Evolutionary conservation across 164 flowering plant species (phyloP), one percentile per base, ranked within the genome.

Genomic region (Kingdonia uniflora): DNA sequence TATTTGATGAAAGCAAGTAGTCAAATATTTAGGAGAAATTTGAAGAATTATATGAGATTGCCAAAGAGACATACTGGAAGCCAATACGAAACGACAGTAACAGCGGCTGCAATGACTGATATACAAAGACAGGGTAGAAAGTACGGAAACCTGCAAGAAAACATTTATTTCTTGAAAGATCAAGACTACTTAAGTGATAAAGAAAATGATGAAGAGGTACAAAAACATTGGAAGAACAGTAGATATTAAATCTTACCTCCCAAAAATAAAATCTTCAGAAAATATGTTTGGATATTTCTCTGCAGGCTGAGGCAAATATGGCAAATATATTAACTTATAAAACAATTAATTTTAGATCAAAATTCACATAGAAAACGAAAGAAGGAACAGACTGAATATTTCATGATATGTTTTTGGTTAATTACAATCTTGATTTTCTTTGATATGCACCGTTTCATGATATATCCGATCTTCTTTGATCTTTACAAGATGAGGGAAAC

Each of bases 81-180:
- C 74, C 76, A 77, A 51, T 64, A 50, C 22, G 65, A 57, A 42
- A 41, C 57, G 33, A 79, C 19, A 23, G 49, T 35, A 33, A 72
- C 81, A 33, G 40, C 56, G 17, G 68, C 37, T n/a, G 81, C 73
- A 46, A 72, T 68, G 14, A 68, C 6, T 16, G 91, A 80, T 54
- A 73, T 76, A 40, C 55, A 48, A 23, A 79, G 70, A 69, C 91
- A 77, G 19, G 92, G 87, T 45, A 84, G 52, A 37, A 79, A 69
- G 65, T 77, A 84, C 0, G 92, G 92, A 62, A 81, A 84, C 64
- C 85, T 80, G 47, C 75, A 62, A 38, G 33, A 52, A 71, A 55
- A 37, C 22, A 48, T 45, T 33, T 11, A 43, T 19, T 19, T 38
- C 14, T 5, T 0, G 17, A 17, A 58, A 8, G 23, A 49, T 26